Evolutionary conservation across 2,329 filamentous ascomycete genomes (phyloP).

Genomic region (Lachnellula subtilissima): DNA sequence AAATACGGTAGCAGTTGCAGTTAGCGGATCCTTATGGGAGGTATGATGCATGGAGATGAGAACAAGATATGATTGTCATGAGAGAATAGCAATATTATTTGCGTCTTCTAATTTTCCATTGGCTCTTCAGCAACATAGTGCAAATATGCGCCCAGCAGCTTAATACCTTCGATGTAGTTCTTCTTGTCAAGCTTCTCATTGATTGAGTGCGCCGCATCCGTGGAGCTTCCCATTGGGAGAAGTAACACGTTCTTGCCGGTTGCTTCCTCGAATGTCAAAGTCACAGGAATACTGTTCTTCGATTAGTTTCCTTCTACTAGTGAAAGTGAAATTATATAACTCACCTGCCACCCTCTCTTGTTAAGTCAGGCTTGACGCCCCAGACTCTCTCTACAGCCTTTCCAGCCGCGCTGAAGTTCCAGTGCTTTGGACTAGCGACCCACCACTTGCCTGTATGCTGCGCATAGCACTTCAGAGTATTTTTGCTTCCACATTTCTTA

Average conservation of each 20-base stretch:
- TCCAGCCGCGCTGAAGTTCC: slow-evolving; percentile 92
- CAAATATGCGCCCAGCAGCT: slow-evolving; percentile 89
- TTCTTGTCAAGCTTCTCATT: slow-evolving; percentile 97
- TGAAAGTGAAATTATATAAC: slow-evolving; percentile 24
- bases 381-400: slow-evolving; percentile 97
- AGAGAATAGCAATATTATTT: not conserved
- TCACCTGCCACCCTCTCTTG: slow-evolving; percentile 86
- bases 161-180: slow-evolving; percentile 98
- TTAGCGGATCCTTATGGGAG: not conserved
- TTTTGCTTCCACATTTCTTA: slow-evolving; percentile 85
- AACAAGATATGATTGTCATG: not conserved
- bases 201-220: slow-evolving; percentile 93
- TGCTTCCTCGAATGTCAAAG: slow-evolving; percentile 93
- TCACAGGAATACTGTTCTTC: slow-evolving; percentile 77
- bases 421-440: slow-evolving; percentile 96
- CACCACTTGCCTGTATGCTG: slow-evolving; percentile 98
- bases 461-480: slow-evolving; percentile 74
- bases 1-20: not conserved
- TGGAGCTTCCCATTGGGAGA: slow-evolving; percentile 94
- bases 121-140: slow-evolving; percentile 95
- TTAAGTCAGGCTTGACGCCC: slow-evolving; percentile 90
- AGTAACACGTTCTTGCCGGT: slow-evolving; percentile 97
- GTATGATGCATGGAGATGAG: not conserved
- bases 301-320: slow-evolving; percentile 9
- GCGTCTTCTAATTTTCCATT: slow-evolving; percentile 31